Percentiles rank a stretch among this genome's conserved stretches.
Evolutionary conservation across 1,284 basidiomycete species (phyloP).

Genomic region (Agroathelia rolfsii): DNA sequence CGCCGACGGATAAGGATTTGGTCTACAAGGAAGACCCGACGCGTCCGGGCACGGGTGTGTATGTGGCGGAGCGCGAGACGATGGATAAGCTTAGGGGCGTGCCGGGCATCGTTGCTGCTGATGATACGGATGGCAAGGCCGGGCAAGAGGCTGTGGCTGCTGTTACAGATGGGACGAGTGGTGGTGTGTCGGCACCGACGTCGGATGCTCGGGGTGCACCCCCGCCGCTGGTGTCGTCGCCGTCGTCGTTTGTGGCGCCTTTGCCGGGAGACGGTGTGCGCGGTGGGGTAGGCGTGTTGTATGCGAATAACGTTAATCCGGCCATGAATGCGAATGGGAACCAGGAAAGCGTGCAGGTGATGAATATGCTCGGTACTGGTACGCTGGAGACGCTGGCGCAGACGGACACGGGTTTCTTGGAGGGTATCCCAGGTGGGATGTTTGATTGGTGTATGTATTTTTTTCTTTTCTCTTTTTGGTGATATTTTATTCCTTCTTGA

Average conservation of each 20-base stretch:
- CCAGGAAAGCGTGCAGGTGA: constrained; percentile 65
- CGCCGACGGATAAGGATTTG: constrained; percentile 42
- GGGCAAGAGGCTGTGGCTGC: constrained; percentile 20
- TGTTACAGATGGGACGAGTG: too few relatives aligned
- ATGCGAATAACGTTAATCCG: constrained; percentile 57
- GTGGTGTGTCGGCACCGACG: too few relatives aligned
- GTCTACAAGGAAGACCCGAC: constrained; percentile 67
- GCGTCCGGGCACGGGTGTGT: constrained; percentile 78
- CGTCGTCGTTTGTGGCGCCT: constrained; percentile 26
- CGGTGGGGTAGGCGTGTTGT: constrained; percentile 20
- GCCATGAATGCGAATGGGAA: constrained; percentile 45
- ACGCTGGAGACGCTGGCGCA: constrained; percentile 52
- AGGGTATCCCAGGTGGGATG: constrained; percentile 76
- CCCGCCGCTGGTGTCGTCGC: too few relatives aligned
- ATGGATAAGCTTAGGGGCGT: too few relatives aligned
- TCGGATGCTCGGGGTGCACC: too few relatives aligned
- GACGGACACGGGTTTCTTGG: constrained; percentile 66
- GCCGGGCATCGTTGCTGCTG: too few relatives aligned
- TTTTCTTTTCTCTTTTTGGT: constrained; percentile 7
- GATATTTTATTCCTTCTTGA: constrained; percentile 2
- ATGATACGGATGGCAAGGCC: constrained; percentile 42
- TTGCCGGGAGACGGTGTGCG: constrained; percentile 19
- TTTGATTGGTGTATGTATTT: constrained; percentile 72
- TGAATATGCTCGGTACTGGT: constrained; percentile 58
- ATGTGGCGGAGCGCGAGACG: constrained; percentile 61